phyloP scores from a whole-genome alignment of 2,329 filamentous ascomycete species.

The Pseudogymnoascus sp. region DNA sequence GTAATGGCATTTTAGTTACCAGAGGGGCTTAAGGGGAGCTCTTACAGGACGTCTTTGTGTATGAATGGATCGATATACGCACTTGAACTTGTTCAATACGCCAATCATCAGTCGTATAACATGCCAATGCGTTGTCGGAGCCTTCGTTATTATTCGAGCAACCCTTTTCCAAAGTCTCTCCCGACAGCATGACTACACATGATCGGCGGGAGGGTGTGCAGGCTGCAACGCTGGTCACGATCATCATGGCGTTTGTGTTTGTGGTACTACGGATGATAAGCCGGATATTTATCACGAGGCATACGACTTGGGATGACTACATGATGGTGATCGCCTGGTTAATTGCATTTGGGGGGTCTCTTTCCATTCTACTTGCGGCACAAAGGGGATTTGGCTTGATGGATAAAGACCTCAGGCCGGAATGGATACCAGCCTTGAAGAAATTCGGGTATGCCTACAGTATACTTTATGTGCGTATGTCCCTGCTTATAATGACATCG shows the following conservation, averaged over 20 bases:
- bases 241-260: constrained; percentile 61
- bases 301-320: constrained; percentile 66
- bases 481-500: neutral
- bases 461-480: constrained; percentile 43
- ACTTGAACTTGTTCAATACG: neutral
- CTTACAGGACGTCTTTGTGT: neutral
- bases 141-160: neutral
- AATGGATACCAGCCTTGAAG: constrained; percentile 42
- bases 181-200: neutral
- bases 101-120: neutral
- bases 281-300: constrained; percentile 61
- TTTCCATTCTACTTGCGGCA: constrained; percentile 55
- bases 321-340: constrained; percentile 71
- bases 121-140: neutral
- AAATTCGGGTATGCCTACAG: constrained; percentile 52
- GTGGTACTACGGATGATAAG: constrained; percentile 65
- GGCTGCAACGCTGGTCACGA: constrained; percentile 59
- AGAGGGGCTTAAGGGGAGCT: neutral
- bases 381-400: constrained; percentile 56
- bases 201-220: constrained; percentile 41
- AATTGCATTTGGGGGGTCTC: constrained; percentile 55
- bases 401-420: constrained; percentile 45
- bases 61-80: neutral
- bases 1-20: neutral
- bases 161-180: neutral